These are phyloP conservation scores for Cladosporium cucumerinum DNA, from an alignment of 2,329 filamentous ascomycete species.

Conservation along the genomic window DNA sequence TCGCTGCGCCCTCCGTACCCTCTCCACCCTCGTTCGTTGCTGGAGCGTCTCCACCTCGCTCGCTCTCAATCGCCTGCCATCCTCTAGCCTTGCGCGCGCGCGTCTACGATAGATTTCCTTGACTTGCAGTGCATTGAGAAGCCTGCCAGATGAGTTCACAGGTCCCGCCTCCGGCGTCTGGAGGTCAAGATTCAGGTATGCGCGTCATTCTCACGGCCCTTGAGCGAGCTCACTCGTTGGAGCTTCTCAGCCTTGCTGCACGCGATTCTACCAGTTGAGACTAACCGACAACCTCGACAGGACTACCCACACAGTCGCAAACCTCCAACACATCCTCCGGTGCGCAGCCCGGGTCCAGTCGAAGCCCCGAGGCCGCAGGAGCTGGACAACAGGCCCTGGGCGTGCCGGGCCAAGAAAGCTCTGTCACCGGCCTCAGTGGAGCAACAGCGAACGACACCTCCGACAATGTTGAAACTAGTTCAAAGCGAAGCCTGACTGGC, in stretches of 20 bases:
- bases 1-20: not conserved
- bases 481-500: conserved; percentile 44
- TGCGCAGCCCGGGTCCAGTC: conserved; percentile 22
- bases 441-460: conserved; percentile 43
- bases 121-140: not conserved
- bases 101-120: not conserved
- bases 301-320: conserved; percentile 23
- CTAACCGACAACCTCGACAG: conserved; percentile 21
- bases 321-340: conserved; percentile 18
- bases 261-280: not conserved
- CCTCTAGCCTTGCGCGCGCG: conserved; percentile 10
- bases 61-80: not conserved
- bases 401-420: conserved; percentile 18
- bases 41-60: not conserved
- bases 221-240: conserved; percentile 1
- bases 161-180: conserved; percentile 25
- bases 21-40: not conserved
- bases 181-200: conserved; percentile 27
- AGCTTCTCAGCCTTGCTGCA: conserved; percentile 15
- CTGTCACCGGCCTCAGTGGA: conserved; percentile 41
- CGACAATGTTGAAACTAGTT: conserved; percentile 44
- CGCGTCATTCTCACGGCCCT: not conserved
- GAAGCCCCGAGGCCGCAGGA: conserved; percentile 17
- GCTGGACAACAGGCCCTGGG: conserved; percentile 2
- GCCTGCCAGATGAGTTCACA: conserved; percentile 29